These are phyloP conservation scores for Nemania sp. DNA, from an alignment of 2,329 filamentous ascomycete species.

Conservation along the genomic window DNA sequence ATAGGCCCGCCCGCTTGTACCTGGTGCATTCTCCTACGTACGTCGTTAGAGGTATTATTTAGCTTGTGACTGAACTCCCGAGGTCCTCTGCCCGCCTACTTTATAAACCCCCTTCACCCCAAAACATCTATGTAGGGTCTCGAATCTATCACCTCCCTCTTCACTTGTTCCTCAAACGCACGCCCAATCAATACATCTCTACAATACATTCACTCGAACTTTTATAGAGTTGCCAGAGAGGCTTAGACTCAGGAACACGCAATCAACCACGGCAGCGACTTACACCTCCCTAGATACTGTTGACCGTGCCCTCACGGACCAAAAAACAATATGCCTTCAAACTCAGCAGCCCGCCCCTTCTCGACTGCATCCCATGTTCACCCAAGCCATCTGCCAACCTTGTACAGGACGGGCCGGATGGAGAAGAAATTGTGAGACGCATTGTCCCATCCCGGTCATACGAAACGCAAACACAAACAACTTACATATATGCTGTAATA, in stretches of 20 bases:
- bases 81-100: background rate
- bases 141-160: background rate
- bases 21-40: background rate
- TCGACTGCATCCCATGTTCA: constrained; percentile 48
- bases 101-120: background rate
- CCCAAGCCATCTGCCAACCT: constrained; percentile 47
- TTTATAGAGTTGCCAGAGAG: background rate
- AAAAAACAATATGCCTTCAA: constrained; percentile 33
- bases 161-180: background rate
- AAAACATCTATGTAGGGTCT: background rate
- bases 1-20: too few relatives aligned
- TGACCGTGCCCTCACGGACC: background rate
- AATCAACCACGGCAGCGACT: background rate
- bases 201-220: background rate
- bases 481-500: constrained; percentile 41
- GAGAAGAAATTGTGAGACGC: constrained; percentile 45
- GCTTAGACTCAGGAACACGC: background rate
- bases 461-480: background rate
- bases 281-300: background rate
- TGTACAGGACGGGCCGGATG: constrained; percentile 47
- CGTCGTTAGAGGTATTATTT: background rate
- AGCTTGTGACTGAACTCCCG: background rate
- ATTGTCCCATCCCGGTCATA: background rate
- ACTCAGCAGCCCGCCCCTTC: constrained; percentile 42
- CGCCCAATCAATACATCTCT: background rate